These are phyloP conservation scores for Aspergillus funiculosus DNA, from an alignment of 495 filamentous ascomycete genomes.

Conservation along the genomic window DNA sequence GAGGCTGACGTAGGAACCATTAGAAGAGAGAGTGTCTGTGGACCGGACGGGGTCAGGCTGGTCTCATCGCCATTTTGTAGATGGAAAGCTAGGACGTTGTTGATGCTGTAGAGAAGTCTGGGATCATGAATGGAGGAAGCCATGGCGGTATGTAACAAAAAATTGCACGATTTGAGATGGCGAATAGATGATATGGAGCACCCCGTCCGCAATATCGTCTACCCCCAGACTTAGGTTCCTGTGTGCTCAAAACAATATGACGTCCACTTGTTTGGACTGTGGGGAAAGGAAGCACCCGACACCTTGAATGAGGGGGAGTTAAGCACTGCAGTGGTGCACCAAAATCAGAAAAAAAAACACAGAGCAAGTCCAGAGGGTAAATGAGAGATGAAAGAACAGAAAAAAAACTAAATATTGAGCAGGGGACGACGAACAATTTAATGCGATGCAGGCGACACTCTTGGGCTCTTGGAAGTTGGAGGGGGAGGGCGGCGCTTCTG, in stretches of 20 bases:
- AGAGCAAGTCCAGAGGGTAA: not conserved
- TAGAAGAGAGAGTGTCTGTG: conserved; percentile 81
- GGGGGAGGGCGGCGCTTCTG: not conserved
- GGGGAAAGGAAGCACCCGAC: not conserved
- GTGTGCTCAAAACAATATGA: too few relatives aligned
- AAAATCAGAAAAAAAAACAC: not conserved
- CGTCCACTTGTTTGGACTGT: conserved; percentile 5
- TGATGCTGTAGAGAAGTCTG: conserved; percentile 24
- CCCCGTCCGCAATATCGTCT: too few relatives aligned
- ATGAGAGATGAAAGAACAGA: not conserved
- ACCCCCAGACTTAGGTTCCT: not conserved
- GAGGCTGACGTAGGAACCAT: conserved; percentile 86
- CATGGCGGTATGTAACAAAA: not conserved
- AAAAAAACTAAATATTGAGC: not conserved
- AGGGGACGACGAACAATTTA: conserved; percentile 4
- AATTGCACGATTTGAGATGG: not conserved
- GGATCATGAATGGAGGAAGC: conserved; percentile 14
- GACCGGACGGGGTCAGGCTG: conserved; percentile 72
- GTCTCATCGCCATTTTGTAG: conserved; percentile 82
- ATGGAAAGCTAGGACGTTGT: conserved; percentile 79
- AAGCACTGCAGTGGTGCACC: not conserved
- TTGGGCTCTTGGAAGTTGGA: conserved; percentile 8
- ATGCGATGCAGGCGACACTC: conserved; percentile 3
- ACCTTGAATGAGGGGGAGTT: not conserved
- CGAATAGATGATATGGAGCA: too few relatives aligned